Evolutionary conservation across 108 stramenopile species (phyloP), one percentile per base, ranked within the genome.

Genomic region (Aurantiochytrium sp.): DNA sequence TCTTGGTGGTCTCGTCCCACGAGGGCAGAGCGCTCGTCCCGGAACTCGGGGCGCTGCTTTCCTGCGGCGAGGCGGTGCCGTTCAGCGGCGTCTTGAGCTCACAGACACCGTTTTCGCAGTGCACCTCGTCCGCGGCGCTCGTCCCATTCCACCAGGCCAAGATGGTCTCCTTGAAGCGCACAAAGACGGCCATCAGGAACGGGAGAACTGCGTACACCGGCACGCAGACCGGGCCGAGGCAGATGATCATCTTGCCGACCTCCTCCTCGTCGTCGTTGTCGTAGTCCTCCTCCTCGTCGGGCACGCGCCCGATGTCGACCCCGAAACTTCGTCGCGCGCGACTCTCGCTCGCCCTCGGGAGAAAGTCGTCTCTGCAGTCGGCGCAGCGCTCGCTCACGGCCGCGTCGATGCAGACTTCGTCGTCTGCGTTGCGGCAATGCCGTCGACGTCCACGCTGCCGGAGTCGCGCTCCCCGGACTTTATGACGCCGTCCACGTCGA

Each of bases 221-320:
- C 0, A 81, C 30, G 73, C 73, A 81, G 27, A 37, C 36, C 0
- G 73, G 73, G 6, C 73, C 73, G 1, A 81, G 15, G 45, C 73
- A 81, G 45, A 81, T 81, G 59, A 65, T 65, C 59, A 65, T 65
- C 59, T 15, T 65, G 50, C n/a, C n/a, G n/a, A n/a, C n/a, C n/a
- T n/a, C n/a, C n/a, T n/a, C n/a, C n/a, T n/a, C n/a, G n/a, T n/a
- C n/a, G n/a, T n/a, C n/a, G n/a, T n/a, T n/a, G n/a, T n/a, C n/a
- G n/a, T n/a, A n/a, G n/a, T n/a, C n/a, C n/a, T n/a, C n/a, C n/a
- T n/a, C n/a, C n/a, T n/a, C n/a, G n/a, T n/a, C n/a, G n/a, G n/a
- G n/a, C n/a, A n/a, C n/a, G n/a, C n/a, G n/a, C n/a, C n/a, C n/a
- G n/a, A n/a, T n/a, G n/a, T n/a, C n/a, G n/a, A n/a, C n/a, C n/a